Percentiles rank a stretch among this genome's conserved stretches.
Evolutionary conservation across 768 basidiomycete genomes (phyloP).

Genomic region (Collybia sp.): DNA sequence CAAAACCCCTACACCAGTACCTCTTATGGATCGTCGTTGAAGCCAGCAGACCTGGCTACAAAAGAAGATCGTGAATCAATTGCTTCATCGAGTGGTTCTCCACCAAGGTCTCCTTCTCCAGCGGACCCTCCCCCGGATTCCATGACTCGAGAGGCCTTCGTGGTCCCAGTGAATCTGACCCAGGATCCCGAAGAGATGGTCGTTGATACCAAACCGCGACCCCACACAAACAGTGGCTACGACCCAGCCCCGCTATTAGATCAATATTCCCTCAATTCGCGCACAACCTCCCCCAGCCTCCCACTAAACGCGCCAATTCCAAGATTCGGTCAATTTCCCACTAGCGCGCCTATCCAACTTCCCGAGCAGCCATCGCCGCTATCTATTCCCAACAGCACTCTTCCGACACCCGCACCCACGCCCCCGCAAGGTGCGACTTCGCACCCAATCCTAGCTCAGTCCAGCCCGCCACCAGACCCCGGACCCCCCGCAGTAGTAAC

Average conservation of each 20-base stretch:
- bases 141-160: neutral
- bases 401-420: neutral
- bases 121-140: no score
- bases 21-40: slow-evolving; percentile 11
- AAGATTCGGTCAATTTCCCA: no score
- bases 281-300: neutral
- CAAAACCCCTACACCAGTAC: neutral
- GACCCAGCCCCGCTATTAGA: no score
- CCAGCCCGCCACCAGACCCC: no score
- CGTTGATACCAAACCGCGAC: slow-evolving; percentile 25
- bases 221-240: slow-evolving; percentile 9
- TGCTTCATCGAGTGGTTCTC: slow-evolving; percentile 13
- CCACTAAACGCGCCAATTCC: no score
- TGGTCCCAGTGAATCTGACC: neutral
- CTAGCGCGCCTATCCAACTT: no score
- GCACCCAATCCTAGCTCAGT: no score
- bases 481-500: no score
- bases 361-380: neutral
- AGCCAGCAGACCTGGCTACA: slow-evolving; percentile 2
- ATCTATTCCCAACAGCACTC: neutral
- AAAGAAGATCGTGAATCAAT: slow-evolving; percentile 18
- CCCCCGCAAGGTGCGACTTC: neutral
- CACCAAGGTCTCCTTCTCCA: slow-evolving; percentile 7
- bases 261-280: neutral
- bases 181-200: slow-evolving; percentile 12